phyloP scores from a whole-genome alignment of 495 filamentous ascomycete species.

The Paragyromitra xinjiangensis region DNA sequence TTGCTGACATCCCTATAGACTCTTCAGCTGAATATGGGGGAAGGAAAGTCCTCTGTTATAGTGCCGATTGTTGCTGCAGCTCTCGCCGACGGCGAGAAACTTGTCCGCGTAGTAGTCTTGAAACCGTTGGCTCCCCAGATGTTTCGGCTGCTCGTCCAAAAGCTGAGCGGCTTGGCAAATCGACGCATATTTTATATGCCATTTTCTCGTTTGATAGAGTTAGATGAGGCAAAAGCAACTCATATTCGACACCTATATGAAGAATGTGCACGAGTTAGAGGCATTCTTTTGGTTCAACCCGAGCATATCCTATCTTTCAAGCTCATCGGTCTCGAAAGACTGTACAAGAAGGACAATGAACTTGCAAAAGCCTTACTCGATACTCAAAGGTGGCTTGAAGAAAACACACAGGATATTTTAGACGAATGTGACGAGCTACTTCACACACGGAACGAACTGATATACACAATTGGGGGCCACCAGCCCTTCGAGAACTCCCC shows the following conservation, averaged over 20 bases:
- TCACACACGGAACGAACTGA: conserved; percentile 68
- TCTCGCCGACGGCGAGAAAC: conserved; percentile 64
- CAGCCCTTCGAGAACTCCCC: conserved; percentile 66
- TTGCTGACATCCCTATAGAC: conserved; percentile 56
- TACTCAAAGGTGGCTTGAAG: conserved; percentile 61
- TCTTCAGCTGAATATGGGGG: conserved; percentile 79
- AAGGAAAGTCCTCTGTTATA: conserved; percentile 77
- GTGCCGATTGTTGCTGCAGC: conserved; percentile 69
- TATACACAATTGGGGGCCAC: conserved; percentile 74
- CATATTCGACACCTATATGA: conserved; percentile 60
- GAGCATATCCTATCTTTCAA: conserved; percentile 77
- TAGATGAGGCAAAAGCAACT: conserved; percentile 51
- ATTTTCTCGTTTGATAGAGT: conserved; percentile 65
- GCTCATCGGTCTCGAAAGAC: conserved; percentile 68
- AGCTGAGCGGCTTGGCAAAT: conserved; percentile 69
- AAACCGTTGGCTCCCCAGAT: conserved; percentile 72
- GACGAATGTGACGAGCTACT: conserved; percentile 76
- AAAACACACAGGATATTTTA: conserved; percentile 65
- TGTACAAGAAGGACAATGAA: conserved; percentile 4
- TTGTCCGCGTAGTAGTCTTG: conserved; percentile 70
- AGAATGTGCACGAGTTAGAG: conserved; percentile 63
- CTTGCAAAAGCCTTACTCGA: conserved; percentile 60
- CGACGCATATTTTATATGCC: conserved; percentile 70
- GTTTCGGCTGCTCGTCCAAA: conserved; percentile 67
- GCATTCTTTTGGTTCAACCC: conserved; percentile 69